Base-by-base conservation (phyloP, 2,329 filamentous ascomycete genomes). In the Lecanicillium sp. region DNA sequence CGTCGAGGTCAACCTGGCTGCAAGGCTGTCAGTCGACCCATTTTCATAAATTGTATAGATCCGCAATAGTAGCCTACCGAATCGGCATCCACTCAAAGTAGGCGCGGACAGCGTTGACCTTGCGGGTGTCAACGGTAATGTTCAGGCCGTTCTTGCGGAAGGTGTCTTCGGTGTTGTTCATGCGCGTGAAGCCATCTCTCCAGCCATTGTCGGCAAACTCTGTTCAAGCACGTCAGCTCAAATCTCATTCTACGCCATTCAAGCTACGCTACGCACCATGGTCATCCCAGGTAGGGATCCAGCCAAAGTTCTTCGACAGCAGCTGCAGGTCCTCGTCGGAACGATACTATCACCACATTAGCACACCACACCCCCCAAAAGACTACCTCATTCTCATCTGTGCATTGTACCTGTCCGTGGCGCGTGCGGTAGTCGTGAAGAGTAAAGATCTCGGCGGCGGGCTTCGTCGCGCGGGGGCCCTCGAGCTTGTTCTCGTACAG, bases 41-140 rank as follows among this genome's bases (percentile, higher is more conserved):
- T 8, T 19, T 9, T 5, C 8, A 5, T 17, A 37, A 19, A 12
- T 21, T 11, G 24, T 21, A 23, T 29, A 19, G 14, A 12, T 17
- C 2, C 15, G 14, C n/a, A 24, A 12, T 10, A 19, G 15, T 21
- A 30, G 14, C 52, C 1, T 49, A 58, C 52, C 68, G 67, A 24
- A 62, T 58, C 1, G 58, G 58, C 56, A 61, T 60, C 78, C 79
- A 83, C 59, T 85, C 81, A 51, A 84, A 85, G 57, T 84, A 84
- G 1, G 83, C 82, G 30, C 84, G 72, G 2, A 87, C 83, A 2
- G 83, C 84, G 45, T 87, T 85, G 71, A 85, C 81, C 68, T 87
- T 87, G 53, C 83, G 75, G 60, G 84, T 79, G 54, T 87, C 83
- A n/a, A 86, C 78, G 26, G 74, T 78, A n/a, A 87, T 72, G 12